Evolutionary conservation across 2,329 filamentous ascomycete genomes (phyloP).

Genomic region (Hypoxylon sp.): DNA sequence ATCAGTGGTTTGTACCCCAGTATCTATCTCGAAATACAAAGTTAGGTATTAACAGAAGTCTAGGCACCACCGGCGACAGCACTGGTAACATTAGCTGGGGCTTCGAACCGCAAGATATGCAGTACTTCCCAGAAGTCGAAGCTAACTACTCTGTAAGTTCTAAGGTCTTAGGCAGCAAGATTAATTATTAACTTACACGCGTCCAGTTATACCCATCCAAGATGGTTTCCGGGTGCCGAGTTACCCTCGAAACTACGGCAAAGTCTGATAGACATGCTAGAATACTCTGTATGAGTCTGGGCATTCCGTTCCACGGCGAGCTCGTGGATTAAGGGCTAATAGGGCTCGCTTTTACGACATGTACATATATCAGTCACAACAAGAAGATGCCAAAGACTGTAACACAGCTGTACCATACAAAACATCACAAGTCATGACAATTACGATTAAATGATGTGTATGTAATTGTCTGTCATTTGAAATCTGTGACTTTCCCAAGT

Average conservation of each 20-base stretch:
- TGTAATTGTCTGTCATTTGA: conserved; percentile 7
- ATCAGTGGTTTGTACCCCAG: conserved; percentile 58
- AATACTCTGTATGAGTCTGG: conserved; percentile 78
- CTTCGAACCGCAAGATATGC: conserved; percentile 80
- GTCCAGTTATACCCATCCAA: conserved; percentile 71
- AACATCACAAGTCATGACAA: conserved; percentile 14
- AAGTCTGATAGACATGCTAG: conserved; percentile 88
- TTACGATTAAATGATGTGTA: conserved; percentile 7
- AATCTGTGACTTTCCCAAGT: conserved; percentile 17
- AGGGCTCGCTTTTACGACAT: conserved; percentile 33
- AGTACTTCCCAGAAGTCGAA: conserved; percentile 93
- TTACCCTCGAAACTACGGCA: conserved; percentile 87
- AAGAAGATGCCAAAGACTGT: conserved; percentile 40
- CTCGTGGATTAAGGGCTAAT: conserved; percentile 57
- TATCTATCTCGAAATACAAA: not conserved
- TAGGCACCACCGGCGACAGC: conserved; percentile 80
- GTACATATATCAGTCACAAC: conserved; percentile 40
- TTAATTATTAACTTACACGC: conserved; percentile 20
- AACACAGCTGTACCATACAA: conserved; percentile 51
- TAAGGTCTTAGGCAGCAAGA: conserved; percentile 8
- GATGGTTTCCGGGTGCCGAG: conserved; percentile 88
- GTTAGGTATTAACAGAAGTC: conserved; percentile 10
- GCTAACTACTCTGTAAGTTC: conserved; percentile 90
- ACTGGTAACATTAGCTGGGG: conserved; percentile 91
- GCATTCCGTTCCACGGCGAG: conserved; percentile 87